These are phyloP conservation scores for Henckelia pumila DNA, from an alignment of 257 asterid species.

Conservation along the genomic window DNA sequence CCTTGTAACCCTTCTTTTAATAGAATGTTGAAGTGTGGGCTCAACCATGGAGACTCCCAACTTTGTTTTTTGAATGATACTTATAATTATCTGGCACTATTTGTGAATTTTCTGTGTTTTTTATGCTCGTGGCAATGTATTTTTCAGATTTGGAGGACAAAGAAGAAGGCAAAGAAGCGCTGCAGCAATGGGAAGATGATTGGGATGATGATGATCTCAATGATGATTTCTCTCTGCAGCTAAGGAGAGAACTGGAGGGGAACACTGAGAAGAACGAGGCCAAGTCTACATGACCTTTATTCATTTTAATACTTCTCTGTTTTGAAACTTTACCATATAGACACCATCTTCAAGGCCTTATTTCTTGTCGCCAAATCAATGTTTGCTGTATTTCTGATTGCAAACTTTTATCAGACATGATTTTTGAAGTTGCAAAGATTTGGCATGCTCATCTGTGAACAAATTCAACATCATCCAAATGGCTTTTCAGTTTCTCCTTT, in stretches of 20 bases:
- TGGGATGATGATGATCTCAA: constrained; percentile 38
- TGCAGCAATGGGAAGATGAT: constrained; percentile 35
- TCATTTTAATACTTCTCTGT: neutral
- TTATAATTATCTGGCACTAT: no score
- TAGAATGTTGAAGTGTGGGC: neutral
- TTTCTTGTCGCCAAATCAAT: neutral
- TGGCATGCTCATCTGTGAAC: neutral
- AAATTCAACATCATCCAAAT: no score
- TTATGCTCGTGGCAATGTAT: neutral
- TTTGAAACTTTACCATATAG: neutral
- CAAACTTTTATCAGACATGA: neutral
- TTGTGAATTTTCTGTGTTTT: constrained; percentile 1
- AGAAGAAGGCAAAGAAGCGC: constrained; percentile 22
- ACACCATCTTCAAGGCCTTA: neutral
- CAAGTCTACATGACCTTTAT: constrained; percentile 3
- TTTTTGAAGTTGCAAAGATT: neutral
- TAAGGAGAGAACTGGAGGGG: constrained; percentile 28
- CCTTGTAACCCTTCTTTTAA: neutral
- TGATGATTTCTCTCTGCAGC: constrained; percentile 33
- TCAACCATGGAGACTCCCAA: no score
- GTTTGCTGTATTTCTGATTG: neutral
- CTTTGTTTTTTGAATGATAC: neutral
- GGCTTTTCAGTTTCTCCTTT: no score
- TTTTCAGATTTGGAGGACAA: neutral
- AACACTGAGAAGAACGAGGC: constrained; percentile 17